Evolutionary conservation across 441 rosid species (phyloP).

Genomic region (Codiaeum variegatum): DNA sequence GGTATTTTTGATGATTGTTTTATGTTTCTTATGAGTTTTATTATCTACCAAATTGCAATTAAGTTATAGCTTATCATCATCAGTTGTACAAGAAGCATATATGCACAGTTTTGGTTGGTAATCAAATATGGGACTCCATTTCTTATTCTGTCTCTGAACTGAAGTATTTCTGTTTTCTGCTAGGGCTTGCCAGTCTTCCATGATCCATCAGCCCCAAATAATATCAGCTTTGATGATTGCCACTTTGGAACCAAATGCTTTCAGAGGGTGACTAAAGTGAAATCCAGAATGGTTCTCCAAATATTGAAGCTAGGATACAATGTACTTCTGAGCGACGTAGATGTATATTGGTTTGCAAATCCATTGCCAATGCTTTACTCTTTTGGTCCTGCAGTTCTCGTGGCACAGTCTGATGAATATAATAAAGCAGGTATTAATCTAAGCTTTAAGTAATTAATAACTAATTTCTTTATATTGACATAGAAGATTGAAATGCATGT

Average conservation of each 20-base stretch:
- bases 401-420: conserved; percentile 85
- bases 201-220: conserved; percentile 69
- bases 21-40: conserved; percentile 1
- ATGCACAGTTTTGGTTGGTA: conserved; percentile 2
- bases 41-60: conserved; percentile 7
- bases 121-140: background rate
- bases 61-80: background rate
- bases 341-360: conserved; percentile 82
- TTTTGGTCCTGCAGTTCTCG: conserved; percentile 72
- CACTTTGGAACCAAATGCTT: conserved; percentile 93
- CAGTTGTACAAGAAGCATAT: background rate
- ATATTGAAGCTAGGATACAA: conserved; percentile 81
- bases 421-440: conserved; percentile 52
- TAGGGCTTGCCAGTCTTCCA: conserved; percentile 85
- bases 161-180: conserved; percentile 20
- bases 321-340: conserved; percentile 84
- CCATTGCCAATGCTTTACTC: conserved; percentile 66
- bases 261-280: conserved; percentile 86
- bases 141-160: conserved; percentile 7
- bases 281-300: conserved; percentile 81
- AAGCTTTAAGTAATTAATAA: conserved; percentile 4
- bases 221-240: conserved; percentile 84
- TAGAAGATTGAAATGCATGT: conserved; percentile 10
- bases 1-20: conserved; percentile 35
- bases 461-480: conserved; percentile 3